Evolutionary conservation across 768 basidiomycete species (phyloP).

Genomic region (Tremella yokohamensis): DNA sequence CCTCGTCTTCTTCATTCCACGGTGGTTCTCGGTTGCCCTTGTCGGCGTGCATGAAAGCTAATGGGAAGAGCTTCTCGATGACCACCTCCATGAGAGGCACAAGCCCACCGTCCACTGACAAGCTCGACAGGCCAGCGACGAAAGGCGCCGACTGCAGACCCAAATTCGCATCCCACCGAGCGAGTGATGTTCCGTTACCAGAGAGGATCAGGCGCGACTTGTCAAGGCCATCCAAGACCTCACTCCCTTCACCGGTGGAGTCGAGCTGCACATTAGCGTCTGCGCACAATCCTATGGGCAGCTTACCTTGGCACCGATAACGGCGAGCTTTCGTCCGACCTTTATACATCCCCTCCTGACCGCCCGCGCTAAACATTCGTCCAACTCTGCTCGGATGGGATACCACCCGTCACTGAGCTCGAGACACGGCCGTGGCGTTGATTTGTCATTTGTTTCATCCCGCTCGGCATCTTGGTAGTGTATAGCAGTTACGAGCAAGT

Average conservation of each 20-base stretch:
- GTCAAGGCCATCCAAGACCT: conserved; percentile 75
- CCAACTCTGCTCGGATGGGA: conserved; percentile 69
- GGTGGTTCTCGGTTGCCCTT: conserved; percentile 60
- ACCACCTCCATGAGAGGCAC: conserved; percentile 71
- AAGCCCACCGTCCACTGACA: conserved; percentile 76
- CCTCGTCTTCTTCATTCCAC: conserved; percentile 68
- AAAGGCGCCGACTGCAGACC: conserved; percentile 67
- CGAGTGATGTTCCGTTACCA: conserved; percentile 82
- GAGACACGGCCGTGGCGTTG: conserved; percentile 59
- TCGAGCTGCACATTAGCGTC: conserved; percentile 58
- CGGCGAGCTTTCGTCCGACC: conserved; percentile 76
- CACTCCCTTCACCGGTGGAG: conserved; percentile 70
- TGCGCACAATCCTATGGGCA: conserved; percentile 2
- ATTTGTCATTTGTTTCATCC: conserved; percentile 52
- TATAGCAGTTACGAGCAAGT: conserved; percentile 77
- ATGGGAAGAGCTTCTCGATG: conserved; percentile 67
- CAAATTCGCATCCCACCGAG: conserved; percentile 81
- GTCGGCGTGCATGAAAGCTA: conserved; percentile 75
- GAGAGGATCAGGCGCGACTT: conserved; percentile 64
- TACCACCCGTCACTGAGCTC: conserved; percentile 99
- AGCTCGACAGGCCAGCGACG: conserved; percentile 70
- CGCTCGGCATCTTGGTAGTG: neutral
- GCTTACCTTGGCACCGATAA: conserved; percentile 74
- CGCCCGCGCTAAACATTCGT: conserved; percentile 69
- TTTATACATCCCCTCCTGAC: conserved; percentile 63